Base-by-base conservation (phyloP, 140 eudicot species). In the Cichorium intybus region DNA sequence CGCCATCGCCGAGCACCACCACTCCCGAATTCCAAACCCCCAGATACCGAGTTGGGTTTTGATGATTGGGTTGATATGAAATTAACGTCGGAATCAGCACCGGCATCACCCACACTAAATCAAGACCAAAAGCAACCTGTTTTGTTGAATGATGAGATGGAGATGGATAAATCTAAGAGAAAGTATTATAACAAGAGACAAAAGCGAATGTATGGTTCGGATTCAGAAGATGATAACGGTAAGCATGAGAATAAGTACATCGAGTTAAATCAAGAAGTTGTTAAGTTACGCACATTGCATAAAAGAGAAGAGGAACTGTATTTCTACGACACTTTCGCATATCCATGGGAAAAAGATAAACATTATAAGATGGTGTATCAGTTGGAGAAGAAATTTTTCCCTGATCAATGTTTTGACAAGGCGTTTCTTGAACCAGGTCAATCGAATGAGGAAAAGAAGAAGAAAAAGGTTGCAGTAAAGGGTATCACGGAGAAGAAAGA, bases 331-430 rank as follows among this genome's bases (percentile, higher is more conserved):
- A 35, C 89, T 4, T 92, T 92, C 59, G 89, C 98, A 2, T 88
- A 88, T 53, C 98, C 98, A 1, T 92, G 98, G 98, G 98, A 92
- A 79, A 88, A 88, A 70, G 88, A 92, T 63, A 92, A 92, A 82
- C 98, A 92, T 86, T 92, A 92, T 64, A 92, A 81, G 77, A 92
- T 92, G 98, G 98, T 93, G 56, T 83, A 93, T 88, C 99, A 93
- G 53, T 79, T 93, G 93, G 99, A 93, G 89, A 93, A 93, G 87
- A 88, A 93, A 84, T 93, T 79, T 53, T 88, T 85, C 41, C 99
- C 96, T 71, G 95, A 83, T 69, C 97, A 93, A 71, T 77, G 95
- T 72, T 88, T 93, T 48, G 99, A 85, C 29, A 93, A 93, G 87
- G 99, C 99, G 5, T 93, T 93, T 88, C 81, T 88, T 46, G 86